Base-by-base conservation (phyloP, 169 alveolate species). In the Plasmodium berghei region DNA sequence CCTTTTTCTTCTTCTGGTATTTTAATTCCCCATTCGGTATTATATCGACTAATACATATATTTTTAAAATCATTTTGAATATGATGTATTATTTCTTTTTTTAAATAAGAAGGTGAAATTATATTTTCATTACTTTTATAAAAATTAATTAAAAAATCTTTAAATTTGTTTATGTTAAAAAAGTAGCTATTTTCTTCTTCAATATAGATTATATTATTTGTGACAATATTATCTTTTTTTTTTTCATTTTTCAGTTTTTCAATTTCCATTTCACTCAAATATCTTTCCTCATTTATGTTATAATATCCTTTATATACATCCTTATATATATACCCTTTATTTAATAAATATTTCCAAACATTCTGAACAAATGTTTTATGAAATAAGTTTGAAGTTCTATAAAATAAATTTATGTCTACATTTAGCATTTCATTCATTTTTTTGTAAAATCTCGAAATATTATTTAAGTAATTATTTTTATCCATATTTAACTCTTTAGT, bases 371-470 rank as follows among this genome's bases (percentile, higher is more conserved):
- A 87, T 1, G 58, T 48, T 77, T 86, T 92, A 73, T 93, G 94
- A n/a, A 93, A 87, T 59, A 89, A 83, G 28, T 92, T 95, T 0
- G 96, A 74, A 3, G 98, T 96, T 74, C 96, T 93, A 34, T 95
- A 92, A 72, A 90, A 86, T 26, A 92, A 72, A 66, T 96, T 97
- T 49, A 87, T 87, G 6, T 52, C 22, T 9, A 96, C 90, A 34
- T 87, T 64, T 66, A 94, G 87, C n/a, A 72, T 12, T 0, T 45
- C 18, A 49, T 87, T 83, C 46, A 96, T 92, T 2, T 91, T 83
- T 24, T 28, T 66, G 70, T 93, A 96, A 54, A 93, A 56, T 3
- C 66, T 56, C 5, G 96, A 70, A 75, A 93, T 90, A 34, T 69
- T 22, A 70, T 92, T 94, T 18, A 95, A 89, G 62, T 94, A 92